phyloP scores from a whole-genome alignment of 495 filamentous ascomycete genomes.

The Xylaria telfairii region DNA sequence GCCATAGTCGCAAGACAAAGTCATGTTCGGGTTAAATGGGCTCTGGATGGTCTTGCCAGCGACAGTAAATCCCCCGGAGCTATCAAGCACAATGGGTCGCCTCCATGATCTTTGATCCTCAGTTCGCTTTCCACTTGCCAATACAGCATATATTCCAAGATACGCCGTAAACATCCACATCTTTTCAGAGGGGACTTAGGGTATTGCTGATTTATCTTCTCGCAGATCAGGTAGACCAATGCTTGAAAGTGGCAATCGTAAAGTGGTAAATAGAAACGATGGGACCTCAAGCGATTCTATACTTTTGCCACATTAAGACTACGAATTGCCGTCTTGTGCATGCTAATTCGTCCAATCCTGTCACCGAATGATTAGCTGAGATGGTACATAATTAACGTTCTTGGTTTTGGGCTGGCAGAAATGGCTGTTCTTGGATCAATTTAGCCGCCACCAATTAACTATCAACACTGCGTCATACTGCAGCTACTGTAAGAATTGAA shows the following conservation, averaged over 20 bases:
- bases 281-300: neutral
- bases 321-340: constrained; percentile 1
- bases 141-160: neutral
- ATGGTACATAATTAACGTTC: neutral
- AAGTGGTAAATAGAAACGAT: neutral
- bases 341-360: neutral
- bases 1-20: constrained; percentile 55
- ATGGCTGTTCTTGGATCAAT: neutral
- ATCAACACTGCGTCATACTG: neutral
- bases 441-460: constrained; percentile 2
- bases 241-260: neutral
- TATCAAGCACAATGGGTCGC: constrained; percentile 45
- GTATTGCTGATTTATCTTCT: neutral
- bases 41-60: constrained; percentile 44
- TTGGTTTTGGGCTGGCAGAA: neutral
- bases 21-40: constrained; percentile 40
- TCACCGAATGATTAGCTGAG: neutral
- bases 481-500: no score
- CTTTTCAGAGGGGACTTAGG: neutral
- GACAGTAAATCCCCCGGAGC: constrained; percentile 49
- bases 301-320: neutral
- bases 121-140: neutral
- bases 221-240: neutral
- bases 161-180: neutral
- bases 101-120: constrained; percentile 1